phyloP scores from a whole-genome alignment of 352 stramenopile genomes.

The Pythium myriotylum region DNA sequence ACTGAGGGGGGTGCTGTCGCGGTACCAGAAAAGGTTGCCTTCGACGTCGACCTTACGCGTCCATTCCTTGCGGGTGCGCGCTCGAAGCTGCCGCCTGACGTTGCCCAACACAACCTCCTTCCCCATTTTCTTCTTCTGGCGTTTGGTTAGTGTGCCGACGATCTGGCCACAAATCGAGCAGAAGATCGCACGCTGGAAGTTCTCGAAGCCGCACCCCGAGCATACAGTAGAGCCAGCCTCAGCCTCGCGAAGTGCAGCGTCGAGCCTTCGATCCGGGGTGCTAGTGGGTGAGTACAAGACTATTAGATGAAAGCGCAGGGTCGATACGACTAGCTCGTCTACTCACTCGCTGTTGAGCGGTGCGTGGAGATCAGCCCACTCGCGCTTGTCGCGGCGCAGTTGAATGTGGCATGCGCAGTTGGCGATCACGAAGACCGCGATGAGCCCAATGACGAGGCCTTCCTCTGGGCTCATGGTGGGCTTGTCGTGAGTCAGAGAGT shows the following conservation, averaged over 20 bases:
- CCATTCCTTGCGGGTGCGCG: slow-evolving; percentile 41
- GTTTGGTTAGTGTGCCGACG: slow-evolving; percentile 15
- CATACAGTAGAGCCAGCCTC: slow-evolving; percentile 28
- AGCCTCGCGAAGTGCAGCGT: slow-evolving; percentile 26
- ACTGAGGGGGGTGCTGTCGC: slow-evolving; percentile 20
- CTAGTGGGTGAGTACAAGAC: slow-evolving; percentile 1
- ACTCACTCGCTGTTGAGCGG: slow-evolving; percentile 31
- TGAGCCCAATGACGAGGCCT: slow-evolving; percentile 17
- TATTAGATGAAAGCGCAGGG: too few species aligned
- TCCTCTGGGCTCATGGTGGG: slow-evolving; percentile 22
- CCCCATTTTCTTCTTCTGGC: slow-evolving; percentile 25
- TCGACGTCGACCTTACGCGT: slow-evolving; percentile 39
- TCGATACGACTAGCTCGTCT: neutral
- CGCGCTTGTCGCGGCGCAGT: slow-evolving; percentile 25
- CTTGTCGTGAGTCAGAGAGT: neutral
- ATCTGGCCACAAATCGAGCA: slow-evolving; percentile 29
- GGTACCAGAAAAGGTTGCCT: slow-evolving; percentile 38
- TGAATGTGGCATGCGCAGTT: slow-evolving; percentile 26
- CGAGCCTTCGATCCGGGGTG: slow-evolving; percentile 18
- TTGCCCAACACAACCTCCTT: slow-evolving; percentile 14
- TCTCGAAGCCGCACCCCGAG: slow-evolving; percentile 31
- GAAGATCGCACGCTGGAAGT: slow-evolving; percentile 30
- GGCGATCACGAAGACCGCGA: slow-evolving; percentile 19
- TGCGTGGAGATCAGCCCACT: slow-evolving; percentile 28
- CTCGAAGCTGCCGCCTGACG: slow-evolving; percentile 8